phyloP scores from a whole-genome alignment of 140 eudicot genomes.

The Senecio squalidus region DNA sequence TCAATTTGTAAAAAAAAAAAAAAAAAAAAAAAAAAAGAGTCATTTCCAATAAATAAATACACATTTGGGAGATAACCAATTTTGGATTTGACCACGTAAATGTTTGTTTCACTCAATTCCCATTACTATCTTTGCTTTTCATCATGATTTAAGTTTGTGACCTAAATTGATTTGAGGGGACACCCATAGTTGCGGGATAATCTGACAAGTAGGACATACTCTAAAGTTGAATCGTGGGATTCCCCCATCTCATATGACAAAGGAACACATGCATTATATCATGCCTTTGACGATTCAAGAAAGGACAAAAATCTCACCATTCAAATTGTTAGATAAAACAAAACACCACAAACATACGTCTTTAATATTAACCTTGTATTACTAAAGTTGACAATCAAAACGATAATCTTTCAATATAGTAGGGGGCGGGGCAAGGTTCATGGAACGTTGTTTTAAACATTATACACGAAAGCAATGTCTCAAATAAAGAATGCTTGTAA shows the following conservation, averaged over 20 bases:
- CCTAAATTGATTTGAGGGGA: background rate
- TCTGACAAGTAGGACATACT: constrained; percentile 27
- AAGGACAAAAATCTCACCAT: constrained; percentile 9
- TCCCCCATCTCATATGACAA: constrained; percentile 25
- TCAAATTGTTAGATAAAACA: background rate
- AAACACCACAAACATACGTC: background rate
- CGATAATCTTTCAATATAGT: background rate
- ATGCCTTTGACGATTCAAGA: background rate
- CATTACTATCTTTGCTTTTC: background rate
- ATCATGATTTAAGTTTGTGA: background rate
- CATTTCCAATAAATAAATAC: too few species aligned
- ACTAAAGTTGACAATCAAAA: background rate
- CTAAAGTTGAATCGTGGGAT: constrained; percentile 23
- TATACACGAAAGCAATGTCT: constrained; percentile 14
- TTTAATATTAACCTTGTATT: background rate
- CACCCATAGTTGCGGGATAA: constrained; percentile 1
- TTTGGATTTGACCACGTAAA: too few species aligned
- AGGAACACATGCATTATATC: constrained; percentile 17
- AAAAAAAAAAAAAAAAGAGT: too few species aligned
- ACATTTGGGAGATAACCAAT: too few species aligned
- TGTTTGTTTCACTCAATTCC: too few species aligned
- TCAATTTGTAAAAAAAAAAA: too few species aligned
- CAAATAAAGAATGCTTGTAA: background rate
- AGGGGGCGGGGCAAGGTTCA: background rate
- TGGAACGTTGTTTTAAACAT: background rate